Base-by-base conservation (phyloP, 768 basidiomycete species). In the Gymnopilus dilepis region DNA sequence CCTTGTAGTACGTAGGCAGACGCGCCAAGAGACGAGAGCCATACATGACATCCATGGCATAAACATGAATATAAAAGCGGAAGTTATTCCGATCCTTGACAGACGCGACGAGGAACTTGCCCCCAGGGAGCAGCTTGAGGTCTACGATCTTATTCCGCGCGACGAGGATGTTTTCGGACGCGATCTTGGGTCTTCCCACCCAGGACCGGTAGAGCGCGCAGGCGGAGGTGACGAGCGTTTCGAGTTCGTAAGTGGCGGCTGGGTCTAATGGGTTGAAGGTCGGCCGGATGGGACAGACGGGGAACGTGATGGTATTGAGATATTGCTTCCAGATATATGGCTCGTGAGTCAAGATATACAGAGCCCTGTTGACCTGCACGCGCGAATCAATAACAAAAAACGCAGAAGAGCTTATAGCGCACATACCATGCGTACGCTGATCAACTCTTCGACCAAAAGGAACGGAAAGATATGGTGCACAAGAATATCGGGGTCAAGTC, bases 261-360 rank as follows among this genome's bases (percentile, higher is more conserved):
- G 70, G 60, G 13, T 72, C 65, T 15, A 72, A 72, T 66, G 85
- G 84, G 31, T 80, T 78, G 62, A 79, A 77, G 0, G 85, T 86
- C 0, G 88, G 88, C 1, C 87, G 86, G 4, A 88, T 73, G 4
- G 86, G 86, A 5, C 88, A 83, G 17, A 87, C 73, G 8, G 84
- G 86, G n/a, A 86, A 76, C 24, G 78, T 77, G 63, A 88, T 76
- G n/a, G 74, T 70, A 40, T 75, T 71, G 60, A 91, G 74, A 61
- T 88, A 84, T 17, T 83, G 82, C 70, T 86, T 88, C 90, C 90
- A 91, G 40, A 90, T 85, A 47, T 84, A 73, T 17, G 88, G 83
- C 64, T 90, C 84, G 59, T 90, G 86, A 0, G 88, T 89, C 60
- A 91, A 77, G 30, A 85, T 71, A 66, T 83, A 89, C 65, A 86